phyloP scores from a whole-genome alignment of 2,329 filamentous ascomycete genomes.

The Septoria petroselini region DNA sequence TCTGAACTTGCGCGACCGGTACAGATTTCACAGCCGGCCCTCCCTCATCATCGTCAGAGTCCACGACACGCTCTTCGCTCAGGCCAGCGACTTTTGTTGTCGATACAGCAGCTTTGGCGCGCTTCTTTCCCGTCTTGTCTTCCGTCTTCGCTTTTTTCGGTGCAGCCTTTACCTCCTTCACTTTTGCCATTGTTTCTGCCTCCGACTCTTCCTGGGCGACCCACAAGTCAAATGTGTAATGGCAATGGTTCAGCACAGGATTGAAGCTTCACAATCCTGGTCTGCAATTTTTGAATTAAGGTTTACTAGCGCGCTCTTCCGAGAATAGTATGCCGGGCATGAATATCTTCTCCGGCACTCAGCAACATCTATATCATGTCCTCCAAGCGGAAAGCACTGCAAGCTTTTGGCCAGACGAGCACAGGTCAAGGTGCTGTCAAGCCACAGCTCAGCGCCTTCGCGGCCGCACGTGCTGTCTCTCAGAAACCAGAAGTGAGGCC shows the following conservation, averaged over 20 bases:
- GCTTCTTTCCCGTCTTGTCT: slow-evolving; percentile 26
- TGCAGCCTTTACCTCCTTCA: slow-evolving; percentile 9
- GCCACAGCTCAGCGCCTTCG: slow-evolving; percentile 35
- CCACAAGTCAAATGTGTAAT: not conserved
- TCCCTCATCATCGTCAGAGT: slow-evolving; percentile 40
- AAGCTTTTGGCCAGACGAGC: slow-evolving; percentile 33
- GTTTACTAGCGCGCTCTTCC: slow-evolving; percentile 3
- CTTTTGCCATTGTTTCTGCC: slow-evolving; percentile 16
- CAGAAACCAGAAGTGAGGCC: slow-evolving; percentile 10
- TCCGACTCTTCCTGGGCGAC: not conserved
- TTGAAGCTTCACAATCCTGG: too few species aligned
- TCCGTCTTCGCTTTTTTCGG: slow-evolving; percentile 16
- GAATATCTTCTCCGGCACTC: slow-evolving; percentile 11
- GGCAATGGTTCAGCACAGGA: not conserved
- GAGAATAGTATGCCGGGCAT: slow-evolving; percentile 6
- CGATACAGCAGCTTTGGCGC: slow-evolving; percentile 10
- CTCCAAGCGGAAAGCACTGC: slow-evolving; percentile 36
- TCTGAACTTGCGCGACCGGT: not conserved
- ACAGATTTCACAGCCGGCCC: slow-evolving; percentile 4
- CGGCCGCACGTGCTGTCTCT: slow-evolving; percentile 30
- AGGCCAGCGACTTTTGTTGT: slow-evolving; percentile 19
- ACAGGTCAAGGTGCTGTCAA: not conserved
- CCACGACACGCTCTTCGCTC: slow-evolving; percentile 27
- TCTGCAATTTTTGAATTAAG: slow-evolving; percentile 14
- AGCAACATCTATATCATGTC: slow-evolving; percentile 26